Evolutionary conservation across 108 stramenopile genomes (phyloP).

Genomic region (Fistulifera solaris): DNA sequence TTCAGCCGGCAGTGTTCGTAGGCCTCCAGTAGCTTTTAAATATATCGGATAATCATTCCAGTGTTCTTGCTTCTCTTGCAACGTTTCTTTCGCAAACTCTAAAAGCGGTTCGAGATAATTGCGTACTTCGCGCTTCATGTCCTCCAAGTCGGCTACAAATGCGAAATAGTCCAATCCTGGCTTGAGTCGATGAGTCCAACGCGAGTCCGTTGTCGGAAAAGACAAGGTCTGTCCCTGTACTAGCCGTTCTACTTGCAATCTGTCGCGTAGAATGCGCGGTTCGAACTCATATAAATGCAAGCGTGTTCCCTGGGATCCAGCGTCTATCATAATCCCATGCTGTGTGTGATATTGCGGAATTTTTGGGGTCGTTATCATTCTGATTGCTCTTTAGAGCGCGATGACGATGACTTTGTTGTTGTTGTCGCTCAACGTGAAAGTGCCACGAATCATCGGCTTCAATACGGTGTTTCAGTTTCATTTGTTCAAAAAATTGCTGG

Average conservation of each 20-base stretch:
- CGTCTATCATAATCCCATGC: conserved; percentile 83
- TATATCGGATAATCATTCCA: conserved; percentile 76
- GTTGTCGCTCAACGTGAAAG: too few relatives aligned
- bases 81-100: conserved; percentile 62
- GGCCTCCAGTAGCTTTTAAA: conserved; percentile 87
- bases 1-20: conserved; percentile 49
- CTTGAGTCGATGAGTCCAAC: conserved; percentile 68
- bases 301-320: conserved; percentile 69
- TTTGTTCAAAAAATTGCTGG: too few relatives aligned
- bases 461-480: too few relatives aligned
- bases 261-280: conserved; percentile 18
- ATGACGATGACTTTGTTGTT: too few relatives aligned
- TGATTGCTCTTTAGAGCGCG: too few relatives aligned
- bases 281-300: conserved; percentile 66
- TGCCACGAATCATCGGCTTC: too few relatives aligned
- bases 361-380: background rate
- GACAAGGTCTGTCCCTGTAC: conserved; percentile 33
- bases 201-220: conserved; percentile 60
- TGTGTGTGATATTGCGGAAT: conserved; percentile 12
- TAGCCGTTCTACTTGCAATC: conserved; percentile 22
- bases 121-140: conserved; percentile 21
- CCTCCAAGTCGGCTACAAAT: conserved; percentile 17
- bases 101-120: conserved; percentile 58
- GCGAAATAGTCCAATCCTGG: conserved; percentile 65
- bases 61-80: conserved; percentile 46